These are phyloP conservation scores for Nemania bipapillata DNA, from an alignment of 2,329 filamentous ascomycete species.

Conservation along the genomic window DNA sequence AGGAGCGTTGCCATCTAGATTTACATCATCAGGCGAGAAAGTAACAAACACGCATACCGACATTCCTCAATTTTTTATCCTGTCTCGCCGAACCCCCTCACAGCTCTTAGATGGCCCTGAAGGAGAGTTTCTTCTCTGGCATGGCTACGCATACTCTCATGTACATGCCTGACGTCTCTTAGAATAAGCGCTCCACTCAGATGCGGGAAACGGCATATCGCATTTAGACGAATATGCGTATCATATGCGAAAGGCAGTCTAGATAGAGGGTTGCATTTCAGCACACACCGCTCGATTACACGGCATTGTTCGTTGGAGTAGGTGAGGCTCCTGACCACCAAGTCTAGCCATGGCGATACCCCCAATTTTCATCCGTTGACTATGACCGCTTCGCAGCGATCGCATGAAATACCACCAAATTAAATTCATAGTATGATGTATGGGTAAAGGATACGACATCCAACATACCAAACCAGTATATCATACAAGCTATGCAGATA, in stretches of 20 bases:
- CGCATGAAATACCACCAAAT: conserved; percentile 3
- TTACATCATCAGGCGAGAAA: not conserved
- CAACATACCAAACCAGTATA: not conserved
- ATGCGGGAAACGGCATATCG: conserved; percentile 19
- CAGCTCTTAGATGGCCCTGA: not conserved
- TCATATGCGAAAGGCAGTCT: conserved; percentile 27
- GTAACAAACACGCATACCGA: not conserved
- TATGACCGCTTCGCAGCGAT: conserved; percentile 11
- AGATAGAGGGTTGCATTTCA: conserved; percentile 32
- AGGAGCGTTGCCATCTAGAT: not conserved
- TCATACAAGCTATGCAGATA: not conserved
- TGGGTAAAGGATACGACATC: not conserved
- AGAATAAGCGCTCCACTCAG: conserved; percentile 11
- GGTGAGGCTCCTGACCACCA: conserved; percentile 34
- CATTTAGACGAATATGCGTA: conserved; percentile 29
- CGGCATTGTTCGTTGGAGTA: conserved; percentile 17
- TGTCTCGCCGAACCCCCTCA: not conserved
- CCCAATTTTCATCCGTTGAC: conserved; percentile 4
- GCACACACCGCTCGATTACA: conserved; percentile 35
- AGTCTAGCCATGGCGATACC: conserved; percentile 18
- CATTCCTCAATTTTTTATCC: not conserved
- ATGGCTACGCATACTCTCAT: not conserved
- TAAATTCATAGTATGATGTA: not conserved
- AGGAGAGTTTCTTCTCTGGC: not conserved
- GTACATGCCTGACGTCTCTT: conserved; percentile 9